Evolutionary conservation across 768 basidiomycete species (phyloP), one percentile per base, ranked within the genome.

Genomic region (Tylopilus vinaceipallidus): DNA sequence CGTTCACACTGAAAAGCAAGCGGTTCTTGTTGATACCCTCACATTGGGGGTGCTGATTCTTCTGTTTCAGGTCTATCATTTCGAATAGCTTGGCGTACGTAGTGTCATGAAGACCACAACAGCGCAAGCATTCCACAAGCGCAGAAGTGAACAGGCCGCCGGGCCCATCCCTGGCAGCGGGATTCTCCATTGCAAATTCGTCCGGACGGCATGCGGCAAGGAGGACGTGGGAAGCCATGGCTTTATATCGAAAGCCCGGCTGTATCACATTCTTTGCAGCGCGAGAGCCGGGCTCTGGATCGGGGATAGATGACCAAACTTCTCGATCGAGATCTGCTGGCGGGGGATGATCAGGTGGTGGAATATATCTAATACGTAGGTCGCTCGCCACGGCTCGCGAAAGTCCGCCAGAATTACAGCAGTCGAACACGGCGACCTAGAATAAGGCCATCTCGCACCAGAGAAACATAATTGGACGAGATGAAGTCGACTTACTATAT

Each of bases 131-230:
- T 12, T 61, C 24, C 22, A 61, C 16, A 29, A 61, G 56, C 6
- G 57, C 60, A 13, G 40, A 41, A 12, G 60, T 61, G 40, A 61
- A 59, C 13, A 61, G 33, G 12, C 60, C 60, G 2, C 51, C 60
- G 5, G 56, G 39, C 3, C 14, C 45, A 14, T 52, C 48, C 32
- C 41, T 35, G 0, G 33, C 45, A 9, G 10, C 17, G 22, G 50
- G 49, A 20, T 62, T 42, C 22, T 61, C 60, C 4, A 46, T 12
- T 13, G 60, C 60, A 4, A 2, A 0, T 6, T 61, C 56, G 2
- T 42, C 51, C 12, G 60, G 47, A 23, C 50, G 56, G 30, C 60
- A 61, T 8, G 60, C 60, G 29, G 60, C 60, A 43, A 61, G 60
- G 19, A 56, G 47, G 22, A 59, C 40, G 10, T 61, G 53, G 2